A percentile compares a stretch with the other conserved stretches of the same genome.
These are phyloP conservation scores for Solanum aculeatissimum DNA, from an alignment of 305 asterid species.

Conservation along the genomic window DNA sequence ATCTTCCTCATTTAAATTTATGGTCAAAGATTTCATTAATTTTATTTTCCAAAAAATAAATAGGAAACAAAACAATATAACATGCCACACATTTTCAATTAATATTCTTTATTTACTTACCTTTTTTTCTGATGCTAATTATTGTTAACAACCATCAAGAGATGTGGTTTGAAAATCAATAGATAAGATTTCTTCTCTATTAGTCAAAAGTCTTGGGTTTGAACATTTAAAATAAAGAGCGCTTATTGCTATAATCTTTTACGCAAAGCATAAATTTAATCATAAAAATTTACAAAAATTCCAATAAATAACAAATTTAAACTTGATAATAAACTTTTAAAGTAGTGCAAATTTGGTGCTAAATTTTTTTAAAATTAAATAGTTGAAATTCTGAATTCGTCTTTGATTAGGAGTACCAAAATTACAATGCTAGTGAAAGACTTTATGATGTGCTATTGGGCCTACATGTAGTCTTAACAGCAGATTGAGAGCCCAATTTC, in stretches of 20 bases:
- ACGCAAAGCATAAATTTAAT: too few species aligned
- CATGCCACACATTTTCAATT: not conserved
- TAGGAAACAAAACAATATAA: not conserved
- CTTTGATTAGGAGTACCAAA: not conserved
- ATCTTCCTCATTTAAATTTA: too few species aligned
- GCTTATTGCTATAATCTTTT: too few species aligned
- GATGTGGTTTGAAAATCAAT: not conserved
- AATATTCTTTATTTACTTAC: not conserved
- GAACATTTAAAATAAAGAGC: not conserved
- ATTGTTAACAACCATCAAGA: not conserved
- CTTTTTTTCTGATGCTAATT: too few species aligned
- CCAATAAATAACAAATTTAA: not conserved
- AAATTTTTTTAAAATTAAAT: not conserved
- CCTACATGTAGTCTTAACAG: not conserved
- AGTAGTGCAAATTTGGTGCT: not conserved
- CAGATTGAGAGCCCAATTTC: not conserved
- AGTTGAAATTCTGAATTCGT: not conserved
- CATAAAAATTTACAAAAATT: not conserved
- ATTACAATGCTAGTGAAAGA: not conserved
- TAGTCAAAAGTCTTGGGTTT: too few species aligned
- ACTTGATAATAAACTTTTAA: not conserved
- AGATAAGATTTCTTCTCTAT: too few species aligned
- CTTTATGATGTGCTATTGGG: not conserved
- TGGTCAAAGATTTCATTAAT: not conserved
- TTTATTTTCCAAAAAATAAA: too few species aligned